Base-by-base conservation (phyloP, 257 asterid genomes). In the Capsicum pubescens region DNA sequence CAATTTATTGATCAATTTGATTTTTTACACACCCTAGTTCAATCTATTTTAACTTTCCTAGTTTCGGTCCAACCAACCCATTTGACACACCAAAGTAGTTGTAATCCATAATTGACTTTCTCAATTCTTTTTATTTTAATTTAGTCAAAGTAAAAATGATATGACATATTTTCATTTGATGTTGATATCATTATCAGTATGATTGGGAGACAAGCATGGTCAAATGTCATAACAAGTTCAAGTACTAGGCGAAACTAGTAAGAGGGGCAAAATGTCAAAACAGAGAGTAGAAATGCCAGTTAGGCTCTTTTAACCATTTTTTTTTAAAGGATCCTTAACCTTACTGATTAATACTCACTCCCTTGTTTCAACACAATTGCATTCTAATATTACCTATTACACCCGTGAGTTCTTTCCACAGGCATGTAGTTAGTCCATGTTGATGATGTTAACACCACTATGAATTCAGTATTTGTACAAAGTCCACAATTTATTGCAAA, bases 381-480 rank as follows among this genome's bases (percentile, higher is more conserved):
- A 58, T 58, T 58, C 64, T 58, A 39, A 16, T 2, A 16, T 58
- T 2, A 58, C 8, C 8, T 59, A 59, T 59, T 59, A 17, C 32
- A 59, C 16, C 10, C 1, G 32, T 26, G 32, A 26, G 32, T 7
- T 21, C 26, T 11, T 17, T 17, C 9, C 26, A 17, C 11, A 3
- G 64, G 10, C 66, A 59, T 59, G 26, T 17, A 17, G 32, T 17
- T 69, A 69, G 15, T 69, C 77, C 77, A 69, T 36, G 21, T 16
- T 67, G 48, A 35, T 69, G 77, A 39, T 69, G 54, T 69, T 69
- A 69, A 39, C 54, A 69, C 12, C 61, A 21, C 81, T 69, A 56
- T 21, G 63, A 52, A 50, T 52, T 52, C n/a, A 76, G 61, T 57
- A 76, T 76, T 76, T 19, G 81, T 14, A 76, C 81, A 52, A 76